Percentiles rank a stretch among this genome's conserved stretches.
phyloP scores from a whole-genome alignment of 2,329 filamentous ascomycete species.

The Teratosphaeria destructans region DNA sequence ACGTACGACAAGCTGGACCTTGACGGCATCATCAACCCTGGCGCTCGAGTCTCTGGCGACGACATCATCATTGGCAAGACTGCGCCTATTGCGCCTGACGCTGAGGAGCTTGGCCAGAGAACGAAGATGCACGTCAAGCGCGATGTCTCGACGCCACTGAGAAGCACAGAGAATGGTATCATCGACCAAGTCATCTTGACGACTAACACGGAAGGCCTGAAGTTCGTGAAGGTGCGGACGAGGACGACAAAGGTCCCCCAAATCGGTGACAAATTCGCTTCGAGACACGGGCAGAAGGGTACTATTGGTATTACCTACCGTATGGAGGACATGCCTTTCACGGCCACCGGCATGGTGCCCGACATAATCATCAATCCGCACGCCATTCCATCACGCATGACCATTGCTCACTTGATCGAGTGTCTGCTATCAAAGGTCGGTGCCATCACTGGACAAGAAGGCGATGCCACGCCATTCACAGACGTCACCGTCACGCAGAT shows the following conservation, averaged over 20 bases:
- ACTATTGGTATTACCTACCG: conserved; percentile 98
- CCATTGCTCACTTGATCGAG: conserved; percentile 99
- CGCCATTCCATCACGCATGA: conserved; percentile 99
- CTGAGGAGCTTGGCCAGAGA: conserved; percentile 84
- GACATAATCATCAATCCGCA: conserved; percentile 99
- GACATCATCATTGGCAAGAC: conserved; percentile 99
- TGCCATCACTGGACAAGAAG: conserved; percentile 85
- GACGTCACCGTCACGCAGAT: conserved; percentile 94
- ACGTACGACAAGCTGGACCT: conserved; percentile 76
- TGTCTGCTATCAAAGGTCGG: conserved; percentile 95
- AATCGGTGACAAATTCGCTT: conserved; percentile 98
- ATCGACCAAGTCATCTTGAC: conserved; percentile 89
- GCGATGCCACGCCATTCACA: conserved; percentile 94
- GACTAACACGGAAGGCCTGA: conserved; percentile 85
- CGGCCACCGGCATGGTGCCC: conserved; percentile 77
- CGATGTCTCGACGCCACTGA: conserved; percentile 87
- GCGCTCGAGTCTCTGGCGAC: conserved; percentile 88
- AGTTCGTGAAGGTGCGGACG: conserved; percentile 95
- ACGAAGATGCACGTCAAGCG: conserved; percentile 85
- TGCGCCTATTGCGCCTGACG: conserved; percentile 83
- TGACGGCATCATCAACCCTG: conserved; percentile 87
- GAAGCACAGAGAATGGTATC: conserved; percentile 94
- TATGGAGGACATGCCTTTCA: conserved; percentile 98
- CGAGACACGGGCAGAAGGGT: conserved; percentile 97
- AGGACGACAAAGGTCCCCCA: conserved; percentile 96